phyloP scores from a whole-genome alignment of 2,329 filamentous ascomycete genomes.

The Xenosphaeropsis pyriputrescens region DNA sequence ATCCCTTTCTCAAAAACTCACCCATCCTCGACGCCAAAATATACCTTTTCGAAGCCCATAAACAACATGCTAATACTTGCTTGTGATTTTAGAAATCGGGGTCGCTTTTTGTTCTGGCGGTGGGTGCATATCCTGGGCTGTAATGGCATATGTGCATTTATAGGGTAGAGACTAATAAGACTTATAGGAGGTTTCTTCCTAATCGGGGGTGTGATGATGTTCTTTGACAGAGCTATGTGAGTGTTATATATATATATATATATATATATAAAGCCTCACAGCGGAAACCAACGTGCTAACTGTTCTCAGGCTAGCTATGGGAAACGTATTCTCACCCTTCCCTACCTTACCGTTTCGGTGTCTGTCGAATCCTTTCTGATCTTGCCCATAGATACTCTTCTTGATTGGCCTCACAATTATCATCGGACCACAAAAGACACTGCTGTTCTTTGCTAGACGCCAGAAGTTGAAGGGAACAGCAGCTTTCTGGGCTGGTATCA shows the following conservation, averaged over 20 bases:
- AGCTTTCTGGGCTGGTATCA: constrained; percentile 72
- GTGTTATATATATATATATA: no score
- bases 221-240: constrained; percentile 60
- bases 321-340: constrained; percentile 37
- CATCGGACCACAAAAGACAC: constrained; percentile 81
- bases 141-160: background rate
- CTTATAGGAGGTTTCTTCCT: constrained; percentile 82
- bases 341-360: background rate
- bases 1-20: background rate
- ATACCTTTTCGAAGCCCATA: background rate
- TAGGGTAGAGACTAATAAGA: background rate
- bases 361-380: no score
- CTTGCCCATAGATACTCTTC: constrained; percentile 67
- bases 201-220: constrained; percentile 84
- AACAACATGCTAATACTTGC: constrained; percentile 15
- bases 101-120: constrained; percentile 96
- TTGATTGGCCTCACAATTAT: constrained; percentile 92
- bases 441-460: constrained; percentile 84
- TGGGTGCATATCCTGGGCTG: constrained; percentile 35
- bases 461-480: constrained; percentile 87
- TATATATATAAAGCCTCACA: no score
- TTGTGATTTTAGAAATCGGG: constrained; percentile 59
- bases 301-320: constrained; percentile 86
- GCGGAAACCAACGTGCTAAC: no score
- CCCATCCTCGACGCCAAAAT: no score